Conservation (phyloP, 1,284 basidiomycete genomes). For the Trichosporon ovoides region DNA sequence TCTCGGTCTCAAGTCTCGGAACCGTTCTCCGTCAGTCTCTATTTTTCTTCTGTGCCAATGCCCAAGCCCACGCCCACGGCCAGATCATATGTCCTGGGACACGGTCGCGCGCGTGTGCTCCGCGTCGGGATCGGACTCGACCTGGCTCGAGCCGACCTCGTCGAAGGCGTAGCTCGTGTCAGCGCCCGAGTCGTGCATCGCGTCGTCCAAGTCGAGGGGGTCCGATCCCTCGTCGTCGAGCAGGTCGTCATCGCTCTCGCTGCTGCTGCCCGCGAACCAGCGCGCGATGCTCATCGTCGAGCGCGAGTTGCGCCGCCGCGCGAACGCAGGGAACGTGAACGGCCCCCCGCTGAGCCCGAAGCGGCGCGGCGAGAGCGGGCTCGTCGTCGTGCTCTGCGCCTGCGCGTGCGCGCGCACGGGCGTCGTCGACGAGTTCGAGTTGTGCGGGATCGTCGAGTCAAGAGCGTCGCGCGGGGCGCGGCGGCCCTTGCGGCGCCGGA, state of each 20-base stretch:
- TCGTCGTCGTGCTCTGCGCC: not conserved
- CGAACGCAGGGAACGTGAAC: slow-evolving; percentile 23
- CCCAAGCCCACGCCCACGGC: slow-evolving; percentile 15
- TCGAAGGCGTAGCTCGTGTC: not conserved
- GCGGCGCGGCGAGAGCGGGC: not conserved
- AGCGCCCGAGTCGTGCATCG: not conserved
- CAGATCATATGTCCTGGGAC: not conserved
- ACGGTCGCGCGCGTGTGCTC: not conserved
- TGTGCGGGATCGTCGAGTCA: not conserved
- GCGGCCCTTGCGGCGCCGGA: not conserved
- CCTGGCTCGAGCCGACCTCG: not conserved
- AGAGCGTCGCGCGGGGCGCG: not conserved
- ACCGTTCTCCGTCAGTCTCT: too few relatives aligned
- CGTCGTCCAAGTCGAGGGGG: slow-evolving; percentile 7
- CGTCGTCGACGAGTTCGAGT: too few relatives aligned
- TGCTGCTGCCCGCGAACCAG: slow-evolving; percentile 31
- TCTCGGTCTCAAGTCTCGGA: too few relatives aligned
- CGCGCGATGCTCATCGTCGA: slow-evolving; percentile 33
- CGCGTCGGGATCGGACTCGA: not conserved
- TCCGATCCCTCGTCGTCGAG: slow-evolving; percentile 12
- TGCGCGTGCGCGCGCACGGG: too few relatives aligned
- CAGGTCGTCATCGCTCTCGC: slow-evolving; percentile 6
- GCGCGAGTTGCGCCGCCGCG: slow-evolving; percentile 22
- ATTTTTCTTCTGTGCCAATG: too few relatives aligned
- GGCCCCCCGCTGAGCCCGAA: not conserved